Evolutionary conservation across 345 rosid genomes (phyloP), one percentile per base, ranked within the genome.

Genomic region (Heritiera fomes): DNA sequence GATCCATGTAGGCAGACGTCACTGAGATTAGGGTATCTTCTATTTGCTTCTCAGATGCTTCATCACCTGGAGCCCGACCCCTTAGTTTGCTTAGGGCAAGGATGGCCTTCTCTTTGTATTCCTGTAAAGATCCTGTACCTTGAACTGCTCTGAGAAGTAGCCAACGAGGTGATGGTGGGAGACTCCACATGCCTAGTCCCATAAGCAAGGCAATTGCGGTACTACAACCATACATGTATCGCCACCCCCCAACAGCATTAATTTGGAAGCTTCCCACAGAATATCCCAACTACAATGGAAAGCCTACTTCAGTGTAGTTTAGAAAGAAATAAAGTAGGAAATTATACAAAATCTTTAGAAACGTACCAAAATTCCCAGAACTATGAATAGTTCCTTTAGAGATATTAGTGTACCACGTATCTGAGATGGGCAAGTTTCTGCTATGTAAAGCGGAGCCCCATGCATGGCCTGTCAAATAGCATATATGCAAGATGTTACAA

Each of bases 161-260:
- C 99, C 99, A 96, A 9, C 99, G 92, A 15, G 99, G 99, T 80
- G 99, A 96, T 77, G 98, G 87, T 43, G 98, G 98, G 53, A 96
- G 98, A 80, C 97, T 92, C 94, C 85, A 92, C 89, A 93, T 87
- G 68, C 98, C 97, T 49, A 95, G 59, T 75, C 97, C 98, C 98
- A 96, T 96, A 38, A 89, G 58, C 52, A 92, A 66, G 79, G 98
- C 98, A 59, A 92, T 46, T 40, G 95, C 90, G 41, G 82, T 84
- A 76, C 98, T 86, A 56, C 87, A 63, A 73, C 96, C 99, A 73
- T 86, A 95, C 99, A 95, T 95, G 88, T 88, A 92, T 79, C 98
- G 87, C 98, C 98, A 95, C 40, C 99, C 99, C 71, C 97, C 99
- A 79, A 96, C 82, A 52, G 88, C 90, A 83, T 85, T 74, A 80